These are phyloP conservation scores for Aureobasidium namibiae DNA, from an alignment of 2,329 filamentous ascomycete species.

Conservation along the genomic window DNA sequence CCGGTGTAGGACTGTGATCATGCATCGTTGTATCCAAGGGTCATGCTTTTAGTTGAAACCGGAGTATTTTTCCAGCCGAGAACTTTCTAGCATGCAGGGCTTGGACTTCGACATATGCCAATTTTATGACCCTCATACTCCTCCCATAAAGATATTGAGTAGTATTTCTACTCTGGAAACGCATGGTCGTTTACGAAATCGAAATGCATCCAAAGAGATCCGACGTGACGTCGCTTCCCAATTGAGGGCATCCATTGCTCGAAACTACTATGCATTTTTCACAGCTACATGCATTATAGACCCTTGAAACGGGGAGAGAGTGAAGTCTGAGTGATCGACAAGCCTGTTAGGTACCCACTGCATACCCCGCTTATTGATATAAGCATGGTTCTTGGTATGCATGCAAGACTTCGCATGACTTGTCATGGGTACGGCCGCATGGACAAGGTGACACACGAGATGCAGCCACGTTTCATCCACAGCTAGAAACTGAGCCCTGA, in stretches of 20 bases:
- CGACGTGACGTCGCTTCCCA: too few relatives aligned
- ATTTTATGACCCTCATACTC: too few relatives aligned
- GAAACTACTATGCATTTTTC: too few relatives aligned
- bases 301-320: too few relatives aligned
- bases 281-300: too few relatives aligned
- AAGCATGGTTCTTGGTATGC: not conserved
- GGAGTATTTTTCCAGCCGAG: not conserved
- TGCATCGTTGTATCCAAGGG: not conserved
- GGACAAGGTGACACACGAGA: not conserved
- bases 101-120: too few relatives aligned
- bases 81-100: not conserved
- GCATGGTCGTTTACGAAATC: too few relatives aligned
- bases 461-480: not conserved
- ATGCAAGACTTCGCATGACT: conserved; percentile 1
- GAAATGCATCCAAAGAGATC: too few relatives aligned
- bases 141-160: too few relatives aligned
- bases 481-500: not conserved
- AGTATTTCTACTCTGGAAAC: too few relatives aligned
- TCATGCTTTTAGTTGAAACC: not conserved
- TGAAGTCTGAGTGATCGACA: not conserved
- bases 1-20: not conserved
- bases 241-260: too few relatives aligned
- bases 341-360: not conserved
- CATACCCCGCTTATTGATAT: not conserved
- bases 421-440: not conserved